These are phyloP conservation scores for Claviceps quebecensis DNA, from an alignment of 2,329 filamentous ascomycete species.

Conservation along the genomic window DNA sequence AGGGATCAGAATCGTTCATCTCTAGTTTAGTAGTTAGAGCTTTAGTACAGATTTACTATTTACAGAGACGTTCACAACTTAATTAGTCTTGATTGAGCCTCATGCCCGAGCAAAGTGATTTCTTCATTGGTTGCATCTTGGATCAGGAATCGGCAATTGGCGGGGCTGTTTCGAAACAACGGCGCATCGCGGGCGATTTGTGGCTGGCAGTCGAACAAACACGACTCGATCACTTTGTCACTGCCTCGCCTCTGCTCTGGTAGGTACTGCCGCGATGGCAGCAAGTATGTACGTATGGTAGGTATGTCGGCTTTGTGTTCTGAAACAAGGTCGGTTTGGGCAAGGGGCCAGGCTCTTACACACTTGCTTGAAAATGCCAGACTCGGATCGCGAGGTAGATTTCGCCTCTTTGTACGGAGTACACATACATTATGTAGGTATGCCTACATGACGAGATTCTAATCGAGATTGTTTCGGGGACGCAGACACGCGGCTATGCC, in stretches of 20 bases:
- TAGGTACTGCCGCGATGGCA: background rate
- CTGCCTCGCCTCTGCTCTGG: background rate
- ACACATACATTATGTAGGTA: too few species aligned
- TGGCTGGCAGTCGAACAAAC: background rate
- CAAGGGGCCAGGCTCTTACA: background rate
- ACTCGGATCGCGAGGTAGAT: background rate
- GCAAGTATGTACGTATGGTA: background rate
- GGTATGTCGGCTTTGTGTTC: background rate
- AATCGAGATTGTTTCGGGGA: slow-evolving; percentile 2
- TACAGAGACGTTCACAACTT: too few species aligned
- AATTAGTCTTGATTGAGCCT: background rate
- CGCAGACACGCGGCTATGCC: background rate
- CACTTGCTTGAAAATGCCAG: background rate
- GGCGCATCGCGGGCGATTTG: background rate
- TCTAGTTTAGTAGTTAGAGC: too few species aligned
- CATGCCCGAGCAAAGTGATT: background rate
- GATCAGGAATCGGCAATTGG: background rate
- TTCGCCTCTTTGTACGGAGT: background rate
- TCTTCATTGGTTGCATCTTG: background rate
- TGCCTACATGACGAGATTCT: background rate
- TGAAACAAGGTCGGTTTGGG: background rate
- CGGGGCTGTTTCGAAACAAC: background rate
- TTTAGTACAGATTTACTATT: too few species aligned
- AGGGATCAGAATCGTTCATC: background rate
- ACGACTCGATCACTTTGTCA: background rate